Evolutionary conservation across 768 basidiomycete species (phyloP), one percentile per base, ranked within the genome.

Genomic region (Lactarius sanguifluus): DNA sequence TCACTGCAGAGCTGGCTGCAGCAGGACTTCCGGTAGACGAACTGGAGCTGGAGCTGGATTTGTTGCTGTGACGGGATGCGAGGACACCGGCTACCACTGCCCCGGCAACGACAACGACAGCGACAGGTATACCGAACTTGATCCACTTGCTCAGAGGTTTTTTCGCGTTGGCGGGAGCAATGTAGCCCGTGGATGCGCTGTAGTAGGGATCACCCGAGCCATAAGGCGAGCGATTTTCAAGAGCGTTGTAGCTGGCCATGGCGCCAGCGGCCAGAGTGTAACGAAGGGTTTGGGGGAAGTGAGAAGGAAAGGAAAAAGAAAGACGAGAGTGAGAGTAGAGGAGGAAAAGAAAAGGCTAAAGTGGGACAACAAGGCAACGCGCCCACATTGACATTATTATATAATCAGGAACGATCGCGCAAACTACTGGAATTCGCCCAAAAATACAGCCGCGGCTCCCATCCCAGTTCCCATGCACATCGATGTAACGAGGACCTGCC

Each of bases 381-480:
- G 64, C 30, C 45, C 23, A 52, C 25, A 52, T 50, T 50, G 25
- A 25, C 15, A 52, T 52, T 13, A 52, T 52, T 52, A 52, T 25
- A 13, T 52, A 52, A 52, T 52, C 10, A 45, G 40, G 40, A 40
- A 16, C 40, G n/a, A n/a, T n/a, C n/a, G n/a, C n/a, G n/a, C 43
- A 40, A 20, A 40, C 25, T 10, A 58, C 50, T n/a, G n/a, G 15
- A 61, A 73, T 41, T 90, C 89, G 59, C 83, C 79, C 2, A 91
- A 76, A 75, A 92, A 92, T 18, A 92, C 80, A 1, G 80, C 88
- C 23, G 90, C 91, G 10, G 92, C 93, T n/a, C 92, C 92, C 92
- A 94, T 94, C n/a, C 93, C 91, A 15, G 88, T 89, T 20, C 89
- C 87, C 8, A 96, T 88, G 73, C 93, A 95, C 92, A 95, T 95